phyloP scores from a whole-genome alignment of 345 rosid species.

The Draba incana region DNA sequence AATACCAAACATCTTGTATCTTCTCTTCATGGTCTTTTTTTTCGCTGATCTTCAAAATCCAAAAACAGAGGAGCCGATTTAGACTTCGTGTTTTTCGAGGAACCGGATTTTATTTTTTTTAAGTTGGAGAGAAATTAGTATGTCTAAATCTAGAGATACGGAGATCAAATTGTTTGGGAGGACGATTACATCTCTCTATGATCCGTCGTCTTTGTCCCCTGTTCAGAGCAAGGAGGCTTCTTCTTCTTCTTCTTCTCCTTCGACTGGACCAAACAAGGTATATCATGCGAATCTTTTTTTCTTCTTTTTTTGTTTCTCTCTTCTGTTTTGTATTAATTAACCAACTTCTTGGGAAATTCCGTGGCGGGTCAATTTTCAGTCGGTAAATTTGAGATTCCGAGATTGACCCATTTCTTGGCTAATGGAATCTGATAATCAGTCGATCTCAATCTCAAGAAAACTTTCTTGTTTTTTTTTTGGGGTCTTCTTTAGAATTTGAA shows the following conservation, averaged over 20 bases:
- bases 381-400: not conserved
- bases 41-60: not conserved
- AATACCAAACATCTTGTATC: conserved; percentile 32
- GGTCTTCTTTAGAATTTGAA: not conserved
- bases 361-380: not conserved
- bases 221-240: conserved; percentile 29
- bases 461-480: not conserved
- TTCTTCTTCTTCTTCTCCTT: conserved; percentile 33
- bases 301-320: too few relatives aligned
- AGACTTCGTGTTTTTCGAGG: not conserved
- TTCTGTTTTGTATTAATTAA: not conserved
- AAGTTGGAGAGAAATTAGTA: not conserved
- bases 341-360: not conserved
- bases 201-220: conserved; percentile 17
- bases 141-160: conserved; percentile 39
- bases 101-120: not conserved
- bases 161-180: conserved; percentile 44
- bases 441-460: conserved; percentile 20
- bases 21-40: conserved; percentile 34
- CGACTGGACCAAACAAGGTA: conserved; percentile 14
- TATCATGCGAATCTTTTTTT: not conserved
- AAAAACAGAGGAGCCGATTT: conserved; percentile 11
- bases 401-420: conserved; percentile 3
- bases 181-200: conserved; percentile 31
- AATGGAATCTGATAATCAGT: conserved; percentile 16